Evolutionary conservation across 371 early-diverging fungal genomes (phyloP), one percentile per base, ranked within the genome.

Genomic region (Lichtheimia ornata): DNA sequence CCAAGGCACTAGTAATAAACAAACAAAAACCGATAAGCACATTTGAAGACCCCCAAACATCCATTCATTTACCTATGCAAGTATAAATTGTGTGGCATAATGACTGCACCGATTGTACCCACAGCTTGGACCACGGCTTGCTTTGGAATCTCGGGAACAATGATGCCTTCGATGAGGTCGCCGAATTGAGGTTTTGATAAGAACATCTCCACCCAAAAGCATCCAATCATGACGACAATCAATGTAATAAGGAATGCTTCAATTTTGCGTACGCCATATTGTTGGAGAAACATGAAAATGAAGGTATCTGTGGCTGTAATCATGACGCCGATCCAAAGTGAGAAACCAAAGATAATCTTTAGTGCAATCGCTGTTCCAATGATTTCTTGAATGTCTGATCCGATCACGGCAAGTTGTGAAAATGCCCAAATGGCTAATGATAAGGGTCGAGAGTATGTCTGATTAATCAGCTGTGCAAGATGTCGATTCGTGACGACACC

Each of bases 341-440:
- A 88, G 18, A 88, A 59, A 20, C 72, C 62, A 22, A 90, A 79
- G 18, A 91, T 68, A 6, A 91, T 84, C 30, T 87, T 80, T 44
- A 91, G 64, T 27, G 89, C 90, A n/a, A 90, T 86, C 2, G 91
- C 90, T 9, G 89, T 88, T n/a, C 91, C 91, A 18, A 91, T 83
- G 28, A 90, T 88, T 67, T 91, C 90, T 50, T 84, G 79, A 44
- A 90, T 83, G 66, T 91, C 91, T 0, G 85, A 80, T 2, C 88
- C 89, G 49, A 91, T 87, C 49, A 91, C 88, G 24, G 90, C 91
- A n/a, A 86, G 57, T 62, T 91, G 91, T 14, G 83, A 81, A 64
- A 88, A 81, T 15, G 74, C 41, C 85, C 87, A 91, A 15, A 90
- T 63, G 35, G 77, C 66, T 2, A 67, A 43, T 0, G 83, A 71